Percentiles rank a stretch among this genome's conserved stretches.
These are phyloP conservation scores for Nothophytophthora sp. DNA, from an alignment of 352 stramenopile genomes.

Conservation along the genomic window DNA sequence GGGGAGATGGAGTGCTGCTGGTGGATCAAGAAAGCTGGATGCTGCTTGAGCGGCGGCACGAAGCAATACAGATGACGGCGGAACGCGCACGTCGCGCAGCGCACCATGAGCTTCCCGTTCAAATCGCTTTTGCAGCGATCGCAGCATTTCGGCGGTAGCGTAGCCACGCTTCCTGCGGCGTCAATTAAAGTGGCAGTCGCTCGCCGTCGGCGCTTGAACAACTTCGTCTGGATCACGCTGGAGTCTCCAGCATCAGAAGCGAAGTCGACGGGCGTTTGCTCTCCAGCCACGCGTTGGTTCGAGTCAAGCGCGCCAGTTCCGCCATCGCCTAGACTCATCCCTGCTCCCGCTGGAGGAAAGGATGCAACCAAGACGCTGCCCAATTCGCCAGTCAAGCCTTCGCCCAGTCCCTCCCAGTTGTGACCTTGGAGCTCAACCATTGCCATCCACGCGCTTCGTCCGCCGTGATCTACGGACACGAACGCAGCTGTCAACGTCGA, in stretches of 20 bases:
- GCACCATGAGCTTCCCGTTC: constrained; percentile 64
- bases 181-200: constrained; percentile 6
- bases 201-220: constrained; percentile 25
- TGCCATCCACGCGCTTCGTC: too few relatives aligned
- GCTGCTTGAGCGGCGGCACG: constrained; percentile 55
- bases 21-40: constrained; percentile 42
- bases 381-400: too few relatives aligned
- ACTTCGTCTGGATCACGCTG: constrained; percentile 14
- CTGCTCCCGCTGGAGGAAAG: too few relatives aligned
- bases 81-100: constrained; percentile 50
- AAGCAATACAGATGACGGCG: constrained; percentile 75
- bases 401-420: too few relatives aligned
- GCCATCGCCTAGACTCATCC: too few relatives aligned
- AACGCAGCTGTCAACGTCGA: too few relatives aligned
- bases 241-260: constrained; percentile 4
- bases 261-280: background rate
- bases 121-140: constrained; percentile 63
- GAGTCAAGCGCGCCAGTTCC: too few relatives aligned
- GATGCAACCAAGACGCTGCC: too few relatives aligned
- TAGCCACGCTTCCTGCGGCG: background rate
- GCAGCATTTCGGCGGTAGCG: constrained; percentile 32
- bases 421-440: too few relatives aligned
- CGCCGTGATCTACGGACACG: too few relatives aligned
- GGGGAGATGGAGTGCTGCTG: constrained; percentile 11
- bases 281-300: background rate